Percentiles rank a stretch among this genome's conserved stretches.
Conservation (phyloP, 2,329 filamentous ascomycete species). For the Trichoderma sp. region DNA sequence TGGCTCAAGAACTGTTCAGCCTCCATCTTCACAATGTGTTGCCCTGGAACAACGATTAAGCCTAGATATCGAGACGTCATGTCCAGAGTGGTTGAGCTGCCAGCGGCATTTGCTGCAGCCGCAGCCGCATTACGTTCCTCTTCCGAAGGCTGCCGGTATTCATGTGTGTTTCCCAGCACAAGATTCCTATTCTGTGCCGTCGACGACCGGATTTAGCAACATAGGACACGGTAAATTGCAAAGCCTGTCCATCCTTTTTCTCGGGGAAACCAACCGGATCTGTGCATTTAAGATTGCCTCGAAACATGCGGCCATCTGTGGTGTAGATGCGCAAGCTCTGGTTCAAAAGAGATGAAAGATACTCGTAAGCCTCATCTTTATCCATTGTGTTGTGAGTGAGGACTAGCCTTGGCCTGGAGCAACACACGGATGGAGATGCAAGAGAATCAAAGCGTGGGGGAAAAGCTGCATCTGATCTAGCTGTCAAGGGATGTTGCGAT, state of each 20-base stretch:
- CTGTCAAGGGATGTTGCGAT: neutral
- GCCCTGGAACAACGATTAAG: constrained; percentile 82
- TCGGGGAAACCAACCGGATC: constrained; percentile 64
- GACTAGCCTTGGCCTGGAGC: neutral
- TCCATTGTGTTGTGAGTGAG: constrained; percentile 45
- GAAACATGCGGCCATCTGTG: constrained; percentile 82
- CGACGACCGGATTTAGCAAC: neutral
- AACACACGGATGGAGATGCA: neutral
- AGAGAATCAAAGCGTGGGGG: neutral
- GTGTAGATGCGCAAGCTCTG: constrained; percentile 76
- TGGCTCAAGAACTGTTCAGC: constrained; percentile 71
- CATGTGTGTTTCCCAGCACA: constrained; percentile 79
- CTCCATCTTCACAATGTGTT: constrained; percentile 84
- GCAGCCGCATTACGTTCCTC: constrained; percentile 43
- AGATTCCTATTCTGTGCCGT: constrained; percentile 75
- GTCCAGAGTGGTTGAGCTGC: constrained; percentile 55
- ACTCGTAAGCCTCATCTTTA: constrained; percentile 52
- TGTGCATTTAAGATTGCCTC: constrained; percentile 90
- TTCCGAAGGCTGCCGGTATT: constrained; percentile 74
- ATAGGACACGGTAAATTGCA: neutral
- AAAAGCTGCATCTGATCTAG: neutral
- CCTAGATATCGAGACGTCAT: constrained; percentile 87
- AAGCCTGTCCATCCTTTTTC: neutral
- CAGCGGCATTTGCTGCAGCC: constrained; percentile 32
- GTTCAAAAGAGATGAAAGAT: constrained; percentile 66